These are phyloP conservation scores for Mortierella sp. DNA, from an alignment of 371 early-diverging fungal species.

Conservation along the genomic window DNA sequence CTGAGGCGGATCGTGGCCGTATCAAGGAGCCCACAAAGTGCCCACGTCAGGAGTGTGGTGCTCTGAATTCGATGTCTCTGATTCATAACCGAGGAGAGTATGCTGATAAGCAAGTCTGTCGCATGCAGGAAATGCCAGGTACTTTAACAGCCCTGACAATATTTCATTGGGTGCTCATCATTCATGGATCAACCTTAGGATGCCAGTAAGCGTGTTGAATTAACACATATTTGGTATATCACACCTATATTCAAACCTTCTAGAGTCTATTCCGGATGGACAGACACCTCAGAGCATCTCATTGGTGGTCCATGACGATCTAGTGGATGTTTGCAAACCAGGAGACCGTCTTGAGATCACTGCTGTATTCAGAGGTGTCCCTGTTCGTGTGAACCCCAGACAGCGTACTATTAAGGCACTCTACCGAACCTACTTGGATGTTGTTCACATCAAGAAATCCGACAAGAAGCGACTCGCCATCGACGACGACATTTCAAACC, in stretches of 20 bases:
- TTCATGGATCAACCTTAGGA: too few species aligned
- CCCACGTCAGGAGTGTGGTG: constrained; percentile 80
- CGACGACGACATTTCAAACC: constrained; percentile 39
- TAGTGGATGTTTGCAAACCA: constrained; percentile 96
- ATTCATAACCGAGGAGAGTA: constrained; percentile 95
- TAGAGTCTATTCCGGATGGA: constrained; percentile 97
- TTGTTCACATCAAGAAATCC: constrained; percentile 90
- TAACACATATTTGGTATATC: not conserved
- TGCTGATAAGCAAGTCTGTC: constrained; percentile 96
- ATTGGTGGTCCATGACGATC: constrained; percentile 91
- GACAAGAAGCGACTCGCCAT: constrained; percentile 75
- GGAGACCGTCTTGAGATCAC: constrained; percentile 98
- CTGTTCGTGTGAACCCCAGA: constrained; percentile 95
- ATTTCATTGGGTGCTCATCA: constrained; percentile 9
- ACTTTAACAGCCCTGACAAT: constrained; percentile 3
- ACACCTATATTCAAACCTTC: not conserved
- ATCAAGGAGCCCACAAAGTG: constrained; percentile 96
- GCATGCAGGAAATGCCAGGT: constrained; percentile 99
- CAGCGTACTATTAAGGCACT: constrained; percentile 92
- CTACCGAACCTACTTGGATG: constrained; percentile 98
- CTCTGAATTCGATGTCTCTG: constrained; percentile 86
- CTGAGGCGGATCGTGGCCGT: constrained; percentile 91
- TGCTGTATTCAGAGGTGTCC: constrained; percentile 97
- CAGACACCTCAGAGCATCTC: constrained; percentile 99
- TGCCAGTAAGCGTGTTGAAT: not conserved